phyloP scores from a whole-genome alignment of 768 basidiomycete genomes.

The Termitomyces sp. region DNA sequence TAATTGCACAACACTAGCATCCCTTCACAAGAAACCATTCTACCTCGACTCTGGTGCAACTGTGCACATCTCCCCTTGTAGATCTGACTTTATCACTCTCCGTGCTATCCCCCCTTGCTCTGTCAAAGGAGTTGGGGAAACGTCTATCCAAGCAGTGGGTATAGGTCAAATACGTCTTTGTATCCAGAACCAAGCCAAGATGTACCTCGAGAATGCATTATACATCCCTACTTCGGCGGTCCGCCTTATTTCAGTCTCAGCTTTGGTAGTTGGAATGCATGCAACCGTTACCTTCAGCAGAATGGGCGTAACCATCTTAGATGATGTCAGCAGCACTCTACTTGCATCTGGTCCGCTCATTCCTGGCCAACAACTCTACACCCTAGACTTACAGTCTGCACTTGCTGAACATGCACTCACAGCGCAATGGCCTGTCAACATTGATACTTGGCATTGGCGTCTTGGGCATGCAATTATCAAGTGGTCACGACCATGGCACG shows the following conservation, averaged over 20 bases:
- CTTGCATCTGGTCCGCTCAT: too few relatives aligned
- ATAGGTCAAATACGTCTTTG: neutral
- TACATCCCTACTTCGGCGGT: neutral
- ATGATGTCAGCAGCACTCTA: too few relatives aligned
- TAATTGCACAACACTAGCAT: neutral
- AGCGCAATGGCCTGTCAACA: neutral
- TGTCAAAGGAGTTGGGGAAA: neutral
- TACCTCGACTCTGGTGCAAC: neutral
- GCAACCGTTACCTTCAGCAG: too few relatives aligned
- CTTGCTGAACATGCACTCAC: too few relatives aligned
- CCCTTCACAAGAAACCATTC: neutral
- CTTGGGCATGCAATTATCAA: neutral
- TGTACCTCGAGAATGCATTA: neutral
- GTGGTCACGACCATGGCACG: neutral
- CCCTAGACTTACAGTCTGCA: too few relatives aligned
- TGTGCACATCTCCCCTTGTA: neutral
- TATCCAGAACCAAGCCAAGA: neutral
- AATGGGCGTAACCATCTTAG: too few relatives aligned
- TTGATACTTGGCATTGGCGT: neutral
- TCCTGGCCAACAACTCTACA: too few relatives aligned
- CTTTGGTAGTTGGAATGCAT: too few relatives aligned
- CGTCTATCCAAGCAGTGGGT: neutral
- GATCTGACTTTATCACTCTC: neutral
- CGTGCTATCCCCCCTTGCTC: neutral
- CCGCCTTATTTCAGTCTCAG: neutral